Base-by-base conservation (phyloP, 1,139 yeast genomes). In the Hanseniaspora sp. region DNA sequence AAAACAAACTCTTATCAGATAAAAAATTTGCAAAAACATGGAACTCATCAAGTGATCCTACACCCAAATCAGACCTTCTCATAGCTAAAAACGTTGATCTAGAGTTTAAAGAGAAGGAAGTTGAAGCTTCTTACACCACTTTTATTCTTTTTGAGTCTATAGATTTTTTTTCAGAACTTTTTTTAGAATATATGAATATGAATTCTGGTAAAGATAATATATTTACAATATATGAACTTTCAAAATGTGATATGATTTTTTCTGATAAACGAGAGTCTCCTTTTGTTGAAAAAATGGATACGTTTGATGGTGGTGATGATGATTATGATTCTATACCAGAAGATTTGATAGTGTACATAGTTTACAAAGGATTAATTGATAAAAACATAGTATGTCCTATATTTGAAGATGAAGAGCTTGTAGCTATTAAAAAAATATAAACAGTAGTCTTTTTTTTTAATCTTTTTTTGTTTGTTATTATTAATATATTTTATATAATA, bases 1-100 rank as follows among this genome's bases (percentile, higher is more conserved):
- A 59, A 48, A 49, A 57, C 37, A 61, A 59, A 15, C 39, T 43
- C 0, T 18, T 28, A 13, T 29, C 33, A 11, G 39, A 49, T 17
- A 23, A 17, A 8, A 29, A 17, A 18, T 49, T 49, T 15, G 6
- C 15, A 13, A 49, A 49, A 18, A 37, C 35, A 7, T 49, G 53
- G 53, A 48, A 42, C 29, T 39, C 29, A 18, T 7, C 15, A 13
- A 39, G 42, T n/a, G 7, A n/a, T 17, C 7, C 8, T 17, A 9
- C 28, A 11, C 28, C 15, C 4, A 39, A 37, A 15, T 37, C 40
- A 8, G 40, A 37, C 2, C 15, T 37, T 13, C 40, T 37, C n/a
- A 12, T n/a, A 37, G 40, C 40, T 33, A 33, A 33, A 11, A 3
- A 9, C 35, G 5, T 9, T 33, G 13, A 33, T 9, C 35, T 33